A percentile compares a stretch with the other conserved stretches of the same genome.
Evolutionary conservation across 2,329 filamentous ascomycete genomes (phyloP).

Genomic region (Dactylonectria macrodidyma): DNA sequence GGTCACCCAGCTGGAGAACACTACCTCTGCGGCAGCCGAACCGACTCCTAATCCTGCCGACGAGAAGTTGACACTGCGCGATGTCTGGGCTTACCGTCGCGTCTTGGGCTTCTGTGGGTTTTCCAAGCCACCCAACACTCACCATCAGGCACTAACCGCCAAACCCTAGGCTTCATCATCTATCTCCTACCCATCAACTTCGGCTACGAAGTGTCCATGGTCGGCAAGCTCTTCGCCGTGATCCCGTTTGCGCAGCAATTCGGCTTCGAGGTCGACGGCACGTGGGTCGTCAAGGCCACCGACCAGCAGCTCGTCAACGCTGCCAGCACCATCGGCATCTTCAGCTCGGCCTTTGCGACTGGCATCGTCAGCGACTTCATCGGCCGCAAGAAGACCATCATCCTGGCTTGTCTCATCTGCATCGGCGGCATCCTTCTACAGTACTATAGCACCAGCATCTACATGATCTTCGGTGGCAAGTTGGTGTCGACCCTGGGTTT

Average conservation of each 20-base stretch:
- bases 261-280: slow-evolving; percentile 37
- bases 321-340: slow-evolving; percentile 49
- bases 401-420: slow-evolving; percentile 42
- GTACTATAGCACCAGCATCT: slow-evolving; percentile 42
- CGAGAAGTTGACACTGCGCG: slow-evolving; percentile 26
- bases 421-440: slow-evolving; percentile 46
- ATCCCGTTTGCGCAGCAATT: slow-evolving; percentile 47
- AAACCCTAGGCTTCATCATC: slow-evolving; percentile 43
- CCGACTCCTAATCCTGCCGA: slow-evolving; percentile 23
- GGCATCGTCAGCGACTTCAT: slow-evolving; percentile 48
- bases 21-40: slow-evolving; percentile 7
- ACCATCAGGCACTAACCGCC: not conserved
- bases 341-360: slow-evolving; percentile 48
- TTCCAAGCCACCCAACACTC: not conserved
- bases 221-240: slow-evolving; percentile 51
- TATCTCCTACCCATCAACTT: slow-evolving; percentile 51
- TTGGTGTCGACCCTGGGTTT: slow-evolving; percentile 49
- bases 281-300: slow-evolving; percentile 42
- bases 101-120: slow-evolving; percentile 40
- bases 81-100: slow-evolving; percentile 40
- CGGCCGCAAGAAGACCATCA: slow-evolving; percentile 46
- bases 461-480: slow-evolving; percentile 50
- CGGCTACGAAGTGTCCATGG: slow-evolving; percentile 49
- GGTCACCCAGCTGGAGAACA: slow-evolving; percentile 13
- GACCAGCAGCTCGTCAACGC: slow-evolving; percentile 52